Base-by-base conservation (phyloP, 352 stramenopile species). In the Thalassiosira oceanica region DNA sequence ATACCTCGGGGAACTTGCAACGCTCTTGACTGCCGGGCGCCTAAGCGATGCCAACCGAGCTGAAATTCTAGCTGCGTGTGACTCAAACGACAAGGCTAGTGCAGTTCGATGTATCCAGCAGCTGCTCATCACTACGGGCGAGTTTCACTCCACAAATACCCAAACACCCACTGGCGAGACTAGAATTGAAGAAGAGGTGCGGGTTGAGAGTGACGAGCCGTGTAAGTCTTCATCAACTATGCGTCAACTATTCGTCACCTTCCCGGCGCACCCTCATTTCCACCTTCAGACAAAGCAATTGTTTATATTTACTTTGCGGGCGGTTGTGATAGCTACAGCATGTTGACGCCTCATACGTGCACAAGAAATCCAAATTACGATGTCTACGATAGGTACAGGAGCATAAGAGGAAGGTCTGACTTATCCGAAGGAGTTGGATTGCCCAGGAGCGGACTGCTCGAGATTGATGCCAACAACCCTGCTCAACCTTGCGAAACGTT, bases 131-230 rank as follows among this genome's bases (percentile, higher is more conserved):
- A 69, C 67, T 5, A 74, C 78, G 6, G 73, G 86, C 3, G 83
- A 91, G 61, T 93, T 92, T 49, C 83, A 92, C n/a, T 85, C 61
- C 2, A 90, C 67, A 2, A 84, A 80, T 33, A 37, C 8, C 7
- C 7, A 13, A 8, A 37, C 31, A n/a, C 31, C 8, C 8, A 37
- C 7, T 37, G 31, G 31, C n/a, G 7, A n/a, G 31, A 8, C n/a
- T 8, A 37, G 31, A n/a, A 37, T n/a, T n/a, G 31, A 13, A 8
- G 31, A n/a, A n/a, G n/a, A n/a, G n/a, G n/a, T n/a, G n/a, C n/a
- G n/a, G n/a, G n/a, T n/a, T n/a, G n/a, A n/a, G n/a, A n/a, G n/a
- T n/a, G n/a, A n/a, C n/a, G n/a, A n/a, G n/a, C n/a, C n/a, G n/a
- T n/a, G n/a, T n/a, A n/a, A n/a, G n/a, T n/a, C n/a, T n/a, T n/a